Evolutionary conservation across 2,329 filamentous ascomycete species (phyloP), one percentile per base, ranked within the genome.

Genomic region (Xylaria sp.): DNA sequence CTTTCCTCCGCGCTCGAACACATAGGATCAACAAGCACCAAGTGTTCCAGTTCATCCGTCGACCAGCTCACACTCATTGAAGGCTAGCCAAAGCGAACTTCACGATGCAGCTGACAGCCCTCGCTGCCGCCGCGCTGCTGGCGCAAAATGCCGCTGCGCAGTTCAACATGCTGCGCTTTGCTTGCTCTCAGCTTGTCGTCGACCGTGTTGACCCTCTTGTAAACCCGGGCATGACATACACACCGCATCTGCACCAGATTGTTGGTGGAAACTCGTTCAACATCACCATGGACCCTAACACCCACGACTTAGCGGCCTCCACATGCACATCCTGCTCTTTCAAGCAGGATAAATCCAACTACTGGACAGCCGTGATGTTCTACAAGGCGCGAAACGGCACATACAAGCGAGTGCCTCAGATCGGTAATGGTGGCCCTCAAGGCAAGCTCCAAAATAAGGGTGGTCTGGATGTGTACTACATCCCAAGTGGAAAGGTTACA

Each of bases 321-420:
- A 81, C 79, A 41, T 83, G 82, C 78, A 84, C 81, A 9, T 82
- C 81, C 25, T 84, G 82, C 77, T 82, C 75, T 51, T 83, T 84
- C 76, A 76, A 75, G 67, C 79, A 84, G 74, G 81, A 84, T 75
- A 78, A 80, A 74, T 83, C 81, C 77, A 84, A 84, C 80, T 83
- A 84, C 79, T 84, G 82, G 82, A 83, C 82, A 25, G 81, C 82
- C 66, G 81, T 83, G 74, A 80, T 84, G 79, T 84, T 83, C 79
- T 84, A 82, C 79, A 79, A 81, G 74, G 76, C 78, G 64, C 79
- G 76, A 76, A 84, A 84, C 77, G 82, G 82, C 64, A 81, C 78
- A 63, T 83, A 80, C 75, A 79, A 80, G 73, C 81, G 82, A 63
- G 81, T 83, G 54, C 82, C 81, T 34, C 82, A 84, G 76, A 78